Evolutionary conservation across 192 early-diverging fungal species (phyloP).

Genomic region (Pecoramyces ruminantium): DNA sequence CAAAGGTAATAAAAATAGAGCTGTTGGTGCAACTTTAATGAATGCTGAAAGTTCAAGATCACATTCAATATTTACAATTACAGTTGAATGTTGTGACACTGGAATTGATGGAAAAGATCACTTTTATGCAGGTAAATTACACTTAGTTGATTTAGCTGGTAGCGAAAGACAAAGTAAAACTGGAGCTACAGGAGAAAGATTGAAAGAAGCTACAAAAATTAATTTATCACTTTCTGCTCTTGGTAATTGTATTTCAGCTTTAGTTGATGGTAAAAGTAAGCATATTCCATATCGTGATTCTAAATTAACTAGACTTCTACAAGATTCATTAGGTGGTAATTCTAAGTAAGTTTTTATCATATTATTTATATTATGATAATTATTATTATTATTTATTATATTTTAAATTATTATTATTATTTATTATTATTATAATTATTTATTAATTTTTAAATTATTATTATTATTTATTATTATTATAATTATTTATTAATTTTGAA

Average conservation of each 20-base stretch:
- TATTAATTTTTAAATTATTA: no score
- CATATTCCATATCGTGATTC: conserved; percentile 49
- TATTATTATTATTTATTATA: no score
- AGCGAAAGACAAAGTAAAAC: conserved; percentile 43
- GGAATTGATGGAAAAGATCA: conserved; percentile 31
- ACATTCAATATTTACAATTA: conserved; percentile 49
- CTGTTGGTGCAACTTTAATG: conserved; percentile 48
- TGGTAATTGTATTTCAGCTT: conserved; percentile 44
- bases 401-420: no score
- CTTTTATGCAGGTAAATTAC: conserved; percentile 38
- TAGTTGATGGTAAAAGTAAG: conserved; percentile 39
- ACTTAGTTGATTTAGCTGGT: conserved; percentile 45
- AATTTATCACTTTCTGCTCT: conserved; percentile 40
- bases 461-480: no score
- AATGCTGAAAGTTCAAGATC: conserved; percentile 36
- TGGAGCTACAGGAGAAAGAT: conserved; percentile 35
- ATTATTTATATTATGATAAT: no score
- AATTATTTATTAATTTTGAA: no score
- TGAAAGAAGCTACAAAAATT: conserved; percentile 50
- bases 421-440: no score
- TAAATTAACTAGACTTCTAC: conserved; percentile 20
- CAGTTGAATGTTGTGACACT: conserved; percentile 26
- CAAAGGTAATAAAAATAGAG: conserved; percentile 30
- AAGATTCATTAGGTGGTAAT: conserved; percentile 27
- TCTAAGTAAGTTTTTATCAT: conserved; percentile 28